phyloP scores from a whole-genome alignment of 148 eudicot species.

The Rhododendron mucronatum region DNA sequence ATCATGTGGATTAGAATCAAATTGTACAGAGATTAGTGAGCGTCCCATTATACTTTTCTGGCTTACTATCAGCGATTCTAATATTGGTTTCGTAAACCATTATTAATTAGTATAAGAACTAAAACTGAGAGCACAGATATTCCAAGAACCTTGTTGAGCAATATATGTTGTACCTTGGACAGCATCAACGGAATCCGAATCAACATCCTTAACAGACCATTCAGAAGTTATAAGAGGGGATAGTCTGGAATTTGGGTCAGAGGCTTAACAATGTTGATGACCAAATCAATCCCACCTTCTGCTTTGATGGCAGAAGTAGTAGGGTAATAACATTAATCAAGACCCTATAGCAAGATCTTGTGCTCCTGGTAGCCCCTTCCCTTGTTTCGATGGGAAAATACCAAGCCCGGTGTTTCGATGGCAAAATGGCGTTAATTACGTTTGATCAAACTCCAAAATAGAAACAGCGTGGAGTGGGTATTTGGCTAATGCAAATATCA shows the following conservation, averaged over 20 bases:
- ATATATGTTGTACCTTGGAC: slow-evolving; percentile 51
- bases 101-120: background rate
- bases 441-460: background rate
- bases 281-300: slow-evolving; percentile 77
- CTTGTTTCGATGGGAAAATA: background rate
- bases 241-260: slow-evolving; percentile 26
- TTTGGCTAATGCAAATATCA: background rate
- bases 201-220: slow-evolving; percentile 74
- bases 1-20: too few species aligned
- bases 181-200: slow-evolving; percentile 86
- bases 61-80: background rate
- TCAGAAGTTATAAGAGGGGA: slow-evolving; percentile 37
- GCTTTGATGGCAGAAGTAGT: slow-evolving; percentile 6
- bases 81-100: background rate
- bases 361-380: too few species aligned
- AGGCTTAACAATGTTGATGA: slow-evolving; percentile 38
- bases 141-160: background rate
- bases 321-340: too few species aligned
- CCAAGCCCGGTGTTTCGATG: background rate
- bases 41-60: background rate
- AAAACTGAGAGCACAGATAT: background rate
- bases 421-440: background rate
- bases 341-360: too few species aligned
- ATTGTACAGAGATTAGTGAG: background rate
- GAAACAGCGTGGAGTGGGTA: background rate